A percentile compares a stretch with the other conserved stretches of the same genome.
phyloP scores from a whole-genome alignment of 257 asterid genomes.

The Solanum virginianum region DNA sequence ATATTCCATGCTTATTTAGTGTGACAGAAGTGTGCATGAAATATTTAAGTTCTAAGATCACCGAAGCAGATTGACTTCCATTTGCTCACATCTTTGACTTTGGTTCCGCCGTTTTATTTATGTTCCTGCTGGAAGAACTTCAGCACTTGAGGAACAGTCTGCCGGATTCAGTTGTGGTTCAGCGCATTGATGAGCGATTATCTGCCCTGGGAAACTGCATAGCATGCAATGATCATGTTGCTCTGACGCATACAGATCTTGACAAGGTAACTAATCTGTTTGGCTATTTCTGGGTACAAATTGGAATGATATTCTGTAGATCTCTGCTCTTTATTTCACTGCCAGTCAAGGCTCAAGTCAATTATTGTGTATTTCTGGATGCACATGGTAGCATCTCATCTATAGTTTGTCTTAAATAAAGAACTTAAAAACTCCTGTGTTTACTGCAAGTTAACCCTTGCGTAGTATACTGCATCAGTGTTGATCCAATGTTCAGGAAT shows the following conservation, averaged over 20 bases:
- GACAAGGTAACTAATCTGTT: constrained; percentile 38
- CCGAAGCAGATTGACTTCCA: not conserved
- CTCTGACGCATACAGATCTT: constrained; percentile 85
- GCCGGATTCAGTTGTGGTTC: constrained; percentile 85
- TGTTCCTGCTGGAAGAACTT: constrained; percentile 36
- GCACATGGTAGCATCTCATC: not conserved
- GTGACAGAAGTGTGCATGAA: not conserved
- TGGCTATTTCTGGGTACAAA: not conserved
- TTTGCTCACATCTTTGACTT: not conserved
- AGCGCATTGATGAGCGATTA: constrained; percentile 82
- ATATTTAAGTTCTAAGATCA: not conserved
- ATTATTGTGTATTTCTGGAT: not conserved
- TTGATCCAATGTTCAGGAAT: not conserved
- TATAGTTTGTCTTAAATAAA: not conserved
- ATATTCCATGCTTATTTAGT: not conserved
- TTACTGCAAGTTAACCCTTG: not conserved
- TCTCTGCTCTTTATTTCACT: not conserved
- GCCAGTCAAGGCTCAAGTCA: not conserved
- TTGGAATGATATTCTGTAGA: not conserved
- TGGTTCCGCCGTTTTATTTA: not conserved
- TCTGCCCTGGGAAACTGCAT: constrained; percentile 94
- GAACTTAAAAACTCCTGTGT: not conserved
- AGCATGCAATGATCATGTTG: constrained; percentile 88
- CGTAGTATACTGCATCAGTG: not conserved
- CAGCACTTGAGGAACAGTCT: constrained; percentile 82